Base-by-base conservation (phyloP, 768 basidiomycete species). In the Pulveroboletus sp. region DNA sequence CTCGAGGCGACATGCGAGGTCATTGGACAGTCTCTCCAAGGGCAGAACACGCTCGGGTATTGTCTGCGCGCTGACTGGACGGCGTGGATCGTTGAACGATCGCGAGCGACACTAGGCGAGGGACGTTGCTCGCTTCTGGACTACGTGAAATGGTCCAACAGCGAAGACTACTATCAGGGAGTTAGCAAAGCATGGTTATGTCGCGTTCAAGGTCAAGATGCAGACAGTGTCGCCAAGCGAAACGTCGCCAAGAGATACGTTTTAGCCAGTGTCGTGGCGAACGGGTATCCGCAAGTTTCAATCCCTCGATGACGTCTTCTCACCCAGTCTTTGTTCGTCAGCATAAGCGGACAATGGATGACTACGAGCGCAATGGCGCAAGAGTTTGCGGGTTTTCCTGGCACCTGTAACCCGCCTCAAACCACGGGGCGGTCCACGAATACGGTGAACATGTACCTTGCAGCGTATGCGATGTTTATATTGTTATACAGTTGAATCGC, bases 1-100 rank as follows among this genome's bases (percentile, higher is more conserved):
- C 66, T 91, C 1, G 85, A 86, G 51, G 61, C 76, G 19, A 90
- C 88, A 0, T 87, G 87, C 58, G 88, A 90, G 58, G 81, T 84
- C 27, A 75, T 88, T 45, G 86, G 85, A 1, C 69, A 63, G 27
- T 53, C 64, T 6, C 57, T 6, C 24, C 6, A 23, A 36, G 27
- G 25, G 33, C 27, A 40, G 29, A 16, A 42, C 20, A 33, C 40
- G 34, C 54, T 38, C 27, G 45, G 27, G 10, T 40, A 43, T 19
- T 49, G 53, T 44, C 58, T 78, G 29, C 80, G 88, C 8, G 69
- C 69, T 1, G 88, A 90, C 62, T 90, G 88, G 88, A 75, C 79
- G 1, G 54, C 65, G 1, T 89, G 84, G 60, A 75, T 90, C 41
- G 54, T 62, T 11, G 49, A 52, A 21, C 69, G 60, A 21, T 46